Conservation (phyloP, 2,329 filamentous ascomycete species). For the Endocalyx cinctus region DNA sequence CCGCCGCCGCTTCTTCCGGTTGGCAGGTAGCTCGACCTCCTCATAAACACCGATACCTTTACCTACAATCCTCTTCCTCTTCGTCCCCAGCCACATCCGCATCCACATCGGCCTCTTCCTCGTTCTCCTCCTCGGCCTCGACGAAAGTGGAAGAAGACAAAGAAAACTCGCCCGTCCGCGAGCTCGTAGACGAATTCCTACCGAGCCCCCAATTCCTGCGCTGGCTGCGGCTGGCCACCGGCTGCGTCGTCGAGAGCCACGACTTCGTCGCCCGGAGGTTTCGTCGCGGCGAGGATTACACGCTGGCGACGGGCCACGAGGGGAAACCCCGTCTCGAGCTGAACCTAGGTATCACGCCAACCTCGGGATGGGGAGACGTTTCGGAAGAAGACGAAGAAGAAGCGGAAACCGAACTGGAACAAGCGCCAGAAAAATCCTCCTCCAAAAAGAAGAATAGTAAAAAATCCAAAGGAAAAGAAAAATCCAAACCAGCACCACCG, state of each 20-base stretch:
- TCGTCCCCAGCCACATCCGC: slow-evolving; percentile 19
- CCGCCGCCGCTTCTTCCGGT: no score
- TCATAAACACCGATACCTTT: slow-evolving; percentile 92
- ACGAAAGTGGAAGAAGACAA: slow-evolving; percentile 19
- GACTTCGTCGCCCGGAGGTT: slow-evolving; percentile 84
- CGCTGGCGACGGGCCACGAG: slow-evolving; percentile 80
- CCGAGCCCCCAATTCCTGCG: slow-evolving; percentile 83
- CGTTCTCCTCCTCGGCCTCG: not conserved
- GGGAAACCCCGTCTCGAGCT: slow-evolving; percentile 78
- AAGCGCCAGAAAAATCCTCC: slow-evolving; percentile 30
- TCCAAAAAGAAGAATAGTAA: slow-evolving; percentile 25
- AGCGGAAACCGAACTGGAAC: slow-evolving; percentile 34
- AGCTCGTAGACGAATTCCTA: slow-evolving; percentile 76
- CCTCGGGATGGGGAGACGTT: slow-evolving; percentile 75
- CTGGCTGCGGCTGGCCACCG: slow-evolving; percentile 82
- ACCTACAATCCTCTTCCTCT: no score
- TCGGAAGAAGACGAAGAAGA: slow-evolving; percentile 49
- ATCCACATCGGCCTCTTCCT: not conserved
- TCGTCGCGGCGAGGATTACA: slow-evolving; percentile 83
- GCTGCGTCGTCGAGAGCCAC: slow-evolving; percentile 65
- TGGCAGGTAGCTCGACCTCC: slow-evolving; percentile 83
- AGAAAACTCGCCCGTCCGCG: slow-evolving; percentile 61
- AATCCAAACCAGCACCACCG: slow-evolving; percentile 23
- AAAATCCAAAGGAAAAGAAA: slow-evolving; percentile 18
- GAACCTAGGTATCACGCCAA: slow-evolving; percentile 82